Evolutionary conservation across 2,329 filamentous ascomycete genomes (phyloP).

Genomic region (Monosporascus sp.): DNA sequence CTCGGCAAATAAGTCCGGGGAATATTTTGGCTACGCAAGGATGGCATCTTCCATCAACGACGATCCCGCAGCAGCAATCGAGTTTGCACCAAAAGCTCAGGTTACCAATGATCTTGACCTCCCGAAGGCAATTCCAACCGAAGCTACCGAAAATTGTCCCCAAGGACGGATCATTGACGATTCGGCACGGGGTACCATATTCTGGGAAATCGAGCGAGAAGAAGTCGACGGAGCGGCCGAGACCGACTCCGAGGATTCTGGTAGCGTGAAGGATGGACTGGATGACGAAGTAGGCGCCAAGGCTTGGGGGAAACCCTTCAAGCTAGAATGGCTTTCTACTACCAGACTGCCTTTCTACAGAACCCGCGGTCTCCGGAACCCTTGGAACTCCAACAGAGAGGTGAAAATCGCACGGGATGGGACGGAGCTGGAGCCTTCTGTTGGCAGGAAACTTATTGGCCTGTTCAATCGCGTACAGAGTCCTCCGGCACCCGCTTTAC

Average conservation of each 20-base stretch:
- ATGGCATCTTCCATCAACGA: constrained; percentile 84
- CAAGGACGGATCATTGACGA: constrained; percentile 88
- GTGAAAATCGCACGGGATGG: constrained; percentile 95
- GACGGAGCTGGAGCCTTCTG: constrained; percentile 80
- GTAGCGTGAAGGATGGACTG: constrained; percentile 23
- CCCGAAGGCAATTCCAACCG: constrained; percentile 74
- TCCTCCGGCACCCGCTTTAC: constrained; percentile 22
- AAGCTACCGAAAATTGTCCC: constrained; percentile 72
- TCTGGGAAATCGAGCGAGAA: constrained; percentile 79
- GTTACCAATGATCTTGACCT: constrained; percentile 57
- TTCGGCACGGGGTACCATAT: constrained; percentile 88
- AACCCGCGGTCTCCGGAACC: constrained; percentile 81
- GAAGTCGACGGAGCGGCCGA: constrained; percentile 38
- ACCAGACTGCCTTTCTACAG: constrained; percentile 81
- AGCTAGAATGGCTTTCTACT: constrained; percentile 84
- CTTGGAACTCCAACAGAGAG: constrained; percentile 92
- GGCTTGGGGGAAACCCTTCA: constrained; percentile 87
- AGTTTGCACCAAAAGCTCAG: constrained; percentile 64
- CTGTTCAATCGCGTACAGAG: constrained; percentile 65
- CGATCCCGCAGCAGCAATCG: constrained; percentile 64
- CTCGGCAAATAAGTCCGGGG: constrained; percentile 94
- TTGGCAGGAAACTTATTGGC: constrained; percentile 71
- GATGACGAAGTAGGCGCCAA: constrained; percentile 48
- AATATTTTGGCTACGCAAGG: constrained; percentile 91
- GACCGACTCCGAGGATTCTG: constrained; percentile 23